A percentile compares a stretch with the other conserved stretches of the same genome.
Evolutionary conservation across 2,329 filamentous ascomycete species (phyloP).

Genomic region (Monosporascus sp.): DNA sequence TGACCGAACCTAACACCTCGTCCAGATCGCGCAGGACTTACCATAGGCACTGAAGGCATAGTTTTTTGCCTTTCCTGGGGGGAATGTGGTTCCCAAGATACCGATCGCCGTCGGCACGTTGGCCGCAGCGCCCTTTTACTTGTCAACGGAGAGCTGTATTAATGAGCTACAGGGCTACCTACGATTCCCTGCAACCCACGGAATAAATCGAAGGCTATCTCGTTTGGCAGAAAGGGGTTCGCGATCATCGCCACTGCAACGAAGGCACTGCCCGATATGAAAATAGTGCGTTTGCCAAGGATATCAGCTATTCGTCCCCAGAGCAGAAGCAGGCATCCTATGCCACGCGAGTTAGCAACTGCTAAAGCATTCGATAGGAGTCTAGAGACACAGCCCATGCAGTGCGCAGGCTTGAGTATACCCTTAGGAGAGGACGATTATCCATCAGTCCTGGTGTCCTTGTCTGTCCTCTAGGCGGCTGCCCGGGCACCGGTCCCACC

Average conservation of each 20-base stretch:
- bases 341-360: not conserved
- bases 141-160: not conserved
- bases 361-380: not conserved
- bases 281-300: conserved; percentile 61
- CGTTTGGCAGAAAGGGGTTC: conserved; percentile 60
- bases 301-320: conserved; percentile 65
- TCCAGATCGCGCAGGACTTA: conserved; percentile 18
- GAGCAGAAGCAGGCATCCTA: conserved; percentile 57
- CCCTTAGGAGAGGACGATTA: too few relatives aligned
- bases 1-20: not conserved
- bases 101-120: conserved; percentile 68
- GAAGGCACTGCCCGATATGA: conserved; percentile 59
- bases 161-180: conserved; percentile 6
- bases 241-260: conserved; percentile 53
- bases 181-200: conserved; percentile 61
- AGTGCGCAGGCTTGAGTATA: too few relatives aligned
- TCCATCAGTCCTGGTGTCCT: too few relatives aligned
- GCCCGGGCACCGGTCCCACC: too few relatives aligned
- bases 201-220: conserved; percentile 64
- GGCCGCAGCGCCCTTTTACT: conserved; percentile 52
- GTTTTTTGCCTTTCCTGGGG: conserved; percentile 63
- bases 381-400: too few relatives aligned
- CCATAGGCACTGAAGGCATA: conserved; percentile 63
- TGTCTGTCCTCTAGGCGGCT: too few relatives aligned
- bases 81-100: conserved; percentile 63